Conservation (phyloP, 192 early-diverging fungal genomes). For the Diversispora eburnea region DNA sequence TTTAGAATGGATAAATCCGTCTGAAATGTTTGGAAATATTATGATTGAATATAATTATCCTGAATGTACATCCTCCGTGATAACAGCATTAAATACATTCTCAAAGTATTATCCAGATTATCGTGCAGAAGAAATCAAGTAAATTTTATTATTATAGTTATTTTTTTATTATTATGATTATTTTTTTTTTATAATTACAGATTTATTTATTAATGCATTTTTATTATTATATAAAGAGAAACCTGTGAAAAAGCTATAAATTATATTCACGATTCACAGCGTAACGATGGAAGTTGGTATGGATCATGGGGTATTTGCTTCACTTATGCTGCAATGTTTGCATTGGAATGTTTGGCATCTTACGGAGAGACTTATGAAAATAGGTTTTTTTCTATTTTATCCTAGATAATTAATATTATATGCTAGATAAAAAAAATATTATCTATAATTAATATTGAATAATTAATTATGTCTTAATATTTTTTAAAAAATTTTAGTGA, state of each 20-base stretch:
- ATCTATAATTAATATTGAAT: no score
- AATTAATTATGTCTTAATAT: no score
- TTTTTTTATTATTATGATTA: neutral
- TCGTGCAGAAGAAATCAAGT: slow-evolving; percentile 74
- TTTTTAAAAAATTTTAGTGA: slow-evolving; percentile 34
- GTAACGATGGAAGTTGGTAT: slow-evolving; percentile 88
- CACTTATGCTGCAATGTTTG: slow-evolving; percentile 95
- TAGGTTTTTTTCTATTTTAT: no score
- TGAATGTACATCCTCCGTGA: slow-evolving; percentile 93
- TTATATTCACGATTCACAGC: slow-evolving; percentile 73
- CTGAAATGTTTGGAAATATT: slow-evolving; percentile 96
- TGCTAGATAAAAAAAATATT: neutral
- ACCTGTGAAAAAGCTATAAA: slow-evolving; percentile 51
- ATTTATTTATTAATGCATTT: slow-evolving; percentile 11
- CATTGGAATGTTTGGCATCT: slow-evolving; percentile 76
- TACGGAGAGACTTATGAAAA: slow-evolving; percentile 80
- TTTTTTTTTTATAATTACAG: neutral
- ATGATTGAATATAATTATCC: slow-evolving; percentile 98
- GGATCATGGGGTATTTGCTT: slow-evolving; percentile 98
- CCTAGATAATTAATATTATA: no score
- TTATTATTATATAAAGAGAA: slow-evolving; percentile 1
- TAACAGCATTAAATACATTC: slow-evolving; percentile 83
- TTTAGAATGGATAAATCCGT: slow-evolving; percentile 89
- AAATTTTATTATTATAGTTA: slow-evolving; percentile 39
- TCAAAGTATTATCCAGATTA: slow-evolving; percentile 74